Conservation (phyloP, 139 green algal species). For the Ettlia oleoabundans region DNA sequence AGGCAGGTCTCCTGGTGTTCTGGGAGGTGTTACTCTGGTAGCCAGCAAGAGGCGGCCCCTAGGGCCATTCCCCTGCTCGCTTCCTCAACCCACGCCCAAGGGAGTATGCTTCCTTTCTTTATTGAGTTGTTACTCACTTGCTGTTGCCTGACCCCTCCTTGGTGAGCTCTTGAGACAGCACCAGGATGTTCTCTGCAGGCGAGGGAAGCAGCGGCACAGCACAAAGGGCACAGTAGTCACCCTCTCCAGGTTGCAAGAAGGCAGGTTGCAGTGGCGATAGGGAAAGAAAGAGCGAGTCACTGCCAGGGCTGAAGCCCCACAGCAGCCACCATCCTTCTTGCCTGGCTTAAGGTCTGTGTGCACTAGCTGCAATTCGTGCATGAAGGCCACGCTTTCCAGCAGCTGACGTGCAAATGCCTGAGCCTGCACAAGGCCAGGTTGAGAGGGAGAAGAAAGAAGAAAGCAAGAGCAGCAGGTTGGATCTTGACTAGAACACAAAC, state of each 20-base stretch:
- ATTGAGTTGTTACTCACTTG: conserved; percentile 17
- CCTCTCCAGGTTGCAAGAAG: too few relatives aligned
- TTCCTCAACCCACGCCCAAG: background rate
- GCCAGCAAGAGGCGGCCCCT: too few relatives aligned
- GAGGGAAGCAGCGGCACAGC: too few relatives aligned
- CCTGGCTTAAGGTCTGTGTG: conserved; percentile 99
- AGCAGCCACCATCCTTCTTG: background rate
- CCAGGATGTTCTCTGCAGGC: conserved; percentile 99
- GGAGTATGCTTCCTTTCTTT: background rate
- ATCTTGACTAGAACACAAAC: too few relatives aligned
- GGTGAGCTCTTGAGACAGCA: conserved; percentile 38
- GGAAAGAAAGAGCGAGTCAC: too few relatives aligned
- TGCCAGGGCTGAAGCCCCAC: too few relatives aligned
- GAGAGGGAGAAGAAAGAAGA: too few relatives aligned
- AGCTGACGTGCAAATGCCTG: conserved; percentile 81
- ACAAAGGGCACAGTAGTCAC: too few relatives aligned
- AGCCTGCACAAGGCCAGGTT: conserved; percentile 42
- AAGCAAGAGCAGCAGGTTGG: background rate
- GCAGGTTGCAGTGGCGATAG: too few relatives aligned
- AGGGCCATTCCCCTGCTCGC: too few relatives aligned
- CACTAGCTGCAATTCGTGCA: conserved; percentile 92
- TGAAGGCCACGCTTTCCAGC: conserved; percentile 81
- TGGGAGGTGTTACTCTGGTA: too few relatives aligned
- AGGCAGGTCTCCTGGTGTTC: too few relatives aligned
- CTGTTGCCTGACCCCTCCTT: background rate